Percentiles rank a stretch among this genome's conserved stretches.
Evolutionary conservation across 1,139 yeast species (phyloP).

Genomic region (Petasospora rhodanensis): DNA sequence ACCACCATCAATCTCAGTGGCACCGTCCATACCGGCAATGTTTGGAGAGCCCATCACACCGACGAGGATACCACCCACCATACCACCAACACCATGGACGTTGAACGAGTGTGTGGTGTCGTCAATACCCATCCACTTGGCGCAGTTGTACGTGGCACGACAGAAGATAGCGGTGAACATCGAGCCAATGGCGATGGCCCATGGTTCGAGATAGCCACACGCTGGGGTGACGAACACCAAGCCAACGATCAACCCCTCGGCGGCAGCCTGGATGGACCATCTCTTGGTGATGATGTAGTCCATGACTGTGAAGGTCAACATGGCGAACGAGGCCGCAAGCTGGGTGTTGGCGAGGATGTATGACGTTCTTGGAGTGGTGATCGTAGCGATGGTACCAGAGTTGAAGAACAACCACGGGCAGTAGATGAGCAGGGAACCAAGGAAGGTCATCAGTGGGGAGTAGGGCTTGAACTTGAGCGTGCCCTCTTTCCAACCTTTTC

Average conservation of each 20-base stretch:
- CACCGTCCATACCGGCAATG: conserved; percentile 72
- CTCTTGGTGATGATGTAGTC: conserved; percentile 85
- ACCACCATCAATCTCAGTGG: conserved; percentile 74
- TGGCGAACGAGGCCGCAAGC: conserved; percentile 89
- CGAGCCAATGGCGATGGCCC: conserved; percentile 83
- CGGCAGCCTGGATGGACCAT: conserved; percentile 93
- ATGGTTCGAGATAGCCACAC: conserved; percentile 92
- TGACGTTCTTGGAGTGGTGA: conserved; percentile 88
- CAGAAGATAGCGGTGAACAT: conserved; percentile 72
- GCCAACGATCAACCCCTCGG: conserved; percentile 92
- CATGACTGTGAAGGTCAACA: conserved; percentile 87
- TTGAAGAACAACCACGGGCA: conserved; percentile 98
- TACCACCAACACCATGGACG: conserved; percentile 91
- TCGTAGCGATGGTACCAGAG: conserved; percentile 95
- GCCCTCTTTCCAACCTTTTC: conserved; percentile 70
- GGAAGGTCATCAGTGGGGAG: conserved; percentile 81
- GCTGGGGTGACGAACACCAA: conserved; percentile 96
- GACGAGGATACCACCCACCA: conserved; percentile 76
- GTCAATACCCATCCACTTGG: conserved; percentile 69
- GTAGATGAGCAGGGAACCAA: conserved; percentile 94
- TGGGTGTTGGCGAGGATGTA: conserved; percentile 91
- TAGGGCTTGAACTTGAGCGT: conserved; percentile 91
- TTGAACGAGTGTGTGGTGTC: conserved; percentile 97
- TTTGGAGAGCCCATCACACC: conserved; percentile 94
- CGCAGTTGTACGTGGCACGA: conserved; percentile 81